These are phyloP conservation scores for Neurospora sp. DNA, from an alignment of 495 filamentous ascomycete species.

Conservation along the genomic window DNA sequence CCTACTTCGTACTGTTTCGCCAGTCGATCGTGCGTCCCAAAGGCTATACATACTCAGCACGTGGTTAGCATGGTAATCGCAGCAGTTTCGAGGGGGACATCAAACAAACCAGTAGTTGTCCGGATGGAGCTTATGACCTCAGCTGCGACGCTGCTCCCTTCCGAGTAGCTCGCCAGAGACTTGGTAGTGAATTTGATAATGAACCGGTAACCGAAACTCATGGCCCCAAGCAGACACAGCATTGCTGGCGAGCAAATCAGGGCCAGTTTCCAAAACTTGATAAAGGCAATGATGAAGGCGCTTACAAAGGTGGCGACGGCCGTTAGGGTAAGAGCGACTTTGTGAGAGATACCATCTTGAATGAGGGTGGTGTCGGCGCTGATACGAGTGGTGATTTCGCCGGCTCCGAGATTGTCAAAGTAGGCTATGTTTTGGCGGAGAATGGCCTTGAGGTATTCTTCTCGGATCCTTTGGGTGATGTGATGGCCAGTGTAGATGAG, in stretches of 20 bases:
- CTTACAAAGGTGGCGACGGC: constrained; percentile 61
- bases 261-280: constrained; percentile 61
- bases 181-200: constrained; percentile 61
- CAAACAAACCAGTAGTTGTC: background rate
- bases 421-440: constrained; percentile 31
- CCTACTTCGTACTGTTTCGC: background rate
- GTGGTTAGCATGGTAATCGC: background rate
- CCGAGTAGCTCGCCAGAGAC: constrained; percentile 55
- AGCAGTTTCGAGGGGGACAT: background rate
- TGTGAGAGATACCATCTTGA: constrained; percentile 68
- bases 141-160: background rate
- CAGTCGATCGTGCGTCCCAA: background rate
- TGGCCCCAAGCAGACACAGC: constrained; percentile 51
- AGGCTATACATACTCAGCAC: background rate
- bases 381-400: constrained; percentile 29
- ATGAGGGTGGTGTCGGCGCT: constrained; percentile 39
- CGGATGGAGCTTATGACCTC: background rate
- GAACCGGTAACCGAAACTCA: constrained; percentile 56
- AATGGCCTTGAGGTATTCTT: constrained; percentile 26
- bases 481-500: constrained; percentile 22
- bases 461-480: constrained; percentile 23
- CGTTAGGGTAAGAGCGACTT: constrained; percentile 55
- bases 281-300: constrained; percentile 63
- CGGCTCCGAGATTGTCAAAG: constrained; percentile 27
- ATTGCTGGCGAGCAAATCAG: constrained; percentile 58